Base-by-base conservation (phyloP, 139 green algal genomes). In the Volvox reticuliferus region DNA sequence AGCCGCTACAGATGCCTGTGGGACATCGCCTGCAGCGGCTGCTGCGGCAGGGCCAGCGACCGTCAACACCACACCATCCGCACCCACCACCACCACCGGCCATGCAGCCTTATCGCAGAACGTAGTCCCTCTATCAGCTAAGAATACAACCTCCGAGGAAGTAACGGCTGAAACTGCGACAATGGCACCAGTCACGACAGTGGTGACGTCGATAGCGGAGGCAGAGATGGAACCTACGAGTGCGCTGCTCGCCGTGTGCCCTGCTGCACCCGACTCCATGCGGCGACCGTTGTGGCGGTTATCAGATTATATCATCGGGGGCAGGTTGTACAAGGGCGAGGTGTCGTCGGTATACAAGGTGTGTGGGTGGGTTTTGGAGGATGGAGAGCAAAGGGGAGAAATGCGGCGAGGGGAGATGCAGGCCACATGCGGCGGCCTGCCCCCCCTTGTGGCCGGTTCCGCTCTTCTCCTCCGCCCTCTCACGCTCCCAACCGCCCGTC, bases 321-420 rank as follows among this genome's bases (percentile, higher is more conserved):
- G 35, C 5, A 6, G 73, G 24, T 63, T 90, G 71, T 83, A 84
- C 73, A 83, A 83, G 86, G 50, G 71, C 24, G 68, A 79, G 3
- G 22, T 76, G 0, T 90, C 86, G 9, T 65, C 86, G 2, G 71
- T 90, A 50, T 90, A 90, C 69, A 90, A 90, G 86, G 86, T 90
- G 44, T 3, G 80, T 24, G 80, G 55, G 22, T 35, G 28, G 22
- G 50, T 14, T 5, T 75, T 14, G 26, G 16, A 20, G 79, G 79
- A 69, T 17, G 62, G 17, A 19, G 62, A 19, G n/a, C n/a, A n/a
- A n/a, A 14, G 44, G 9, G 44, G 44, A 55, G 44, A 55, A 55
- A 55, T 5, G 5, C 44, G 44, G 44, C 5, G 5, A 55, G 44
- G 44, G 44, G 44, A 55, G 44, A 55, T 55, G 44, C 44, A 55